These are phyloP conservation scores for Colletotrichum horii DNA, from an alignment of 2,329 filamentous ascomycete genomes.

Conservation along the genomic window DNA sequence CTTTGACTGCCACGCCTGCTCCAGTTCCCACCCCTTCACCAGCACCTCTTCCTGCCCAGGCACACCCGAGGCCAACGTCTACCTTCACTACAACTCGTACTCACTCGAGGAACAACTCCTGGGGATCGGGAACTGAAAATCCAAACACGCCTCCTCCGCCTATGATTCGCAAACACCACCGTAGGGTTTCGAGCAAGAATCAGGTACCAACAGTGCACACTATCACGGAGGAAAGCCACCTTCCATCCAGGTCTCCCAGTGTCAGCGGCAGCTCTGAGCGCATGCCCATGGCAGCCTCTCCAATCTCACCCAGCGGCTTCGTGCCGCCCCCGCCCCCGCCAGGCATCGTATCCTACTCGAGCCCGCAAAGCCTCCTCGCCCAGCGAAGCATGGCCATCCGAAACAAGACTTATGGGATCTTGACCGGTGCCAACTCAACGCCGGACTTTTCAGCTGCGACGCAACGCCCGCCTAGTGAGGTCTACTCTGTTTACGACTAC, in stretches of 20 bases:
- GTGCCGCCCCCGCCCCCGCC: slow-evolving; percentile 28
- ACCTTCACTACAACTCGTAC: slow-evolving; percentile 20
- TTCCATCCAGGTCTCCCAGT: neutral
- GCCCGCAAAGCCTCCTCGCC: slow-evolving; percentile 60
- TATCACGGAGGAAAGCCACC: slow-evolving; percentile 3
- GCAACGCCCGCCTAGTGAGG: slow-evolving; percentile 41
- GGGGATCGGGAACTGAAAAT: neutral
- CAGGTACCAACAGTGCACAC: slow-evolving; percentile 9
- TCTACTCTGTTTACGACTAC: slow-evolving; percentile 44
- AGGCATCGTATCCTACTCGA: slow-evolving; percentile 55
- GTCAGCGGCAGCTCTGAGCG: neutral
- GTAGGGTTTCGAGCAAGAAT: slow-evolving; percentile 1
- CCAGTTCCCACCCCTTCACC: slow-evolving; percentile 32
- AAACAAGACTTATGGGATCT: slow-evolving; percentile 52
- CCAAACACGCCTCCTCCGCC: neutral
- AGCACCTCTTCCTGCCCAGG: slow-evolving; percentile 31
- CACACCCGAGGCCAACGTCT: slow-evolving; percentile 24
- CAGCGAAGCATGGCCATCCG: slow-evolving; percentile 60
- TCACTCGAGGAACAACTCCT: slow-evolving; percentile 16
- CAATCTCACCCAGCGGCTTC: slow-evolving; percentile 14
- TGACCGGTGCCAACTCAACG: slow-evolving; percentile 31
- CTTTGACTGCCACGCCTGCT: slow-evolving; percentile 52
- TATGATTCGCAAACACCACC: slow-evolving; percentile 16
- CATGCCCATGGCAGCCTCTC: slow-evolving; percentile 23
- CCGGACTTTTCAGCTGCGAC: slow-evolving; percentile 26